A percentile compares a stretch with the other conserved stretches of the same genome.
Conservation (phyloP, 73 alveolate species). For the Paramecium bursaria region DNA sequence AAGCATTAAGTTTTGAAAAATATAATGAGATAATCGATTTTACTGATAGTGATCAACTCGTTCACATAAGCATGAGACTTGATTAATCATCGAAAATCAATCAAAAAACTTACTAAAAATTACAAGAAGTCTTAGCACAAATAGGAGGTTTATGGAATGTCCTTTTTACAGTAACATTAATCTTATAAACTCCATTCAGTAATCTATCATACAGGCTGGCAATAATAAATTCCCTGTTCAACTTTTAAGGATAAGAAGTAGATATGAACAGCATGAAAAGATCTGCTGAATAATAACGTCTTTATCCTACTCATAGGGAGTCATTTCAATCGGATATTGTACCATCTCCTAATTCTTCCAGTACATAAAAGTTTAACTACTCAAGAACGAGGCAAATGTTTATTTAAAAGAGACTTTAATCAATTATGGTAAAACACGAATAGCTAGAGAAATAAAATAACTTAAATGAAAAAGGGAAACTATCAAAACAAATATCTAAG, state of each 20-base stretch:
- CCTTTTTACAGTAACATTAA: background rate
- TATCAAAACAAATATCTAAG: background rate
- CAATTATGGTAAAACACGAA: background rate
- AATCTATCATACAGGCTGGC: constrained; percentile 5
- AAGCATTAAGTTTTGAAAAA: constrained; percentile 28
- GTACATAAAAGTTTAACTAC: constrained; percentile 1
- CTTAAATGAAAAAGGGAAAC: background rate
- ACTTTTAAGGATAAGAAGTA: constrained; percentile 36
- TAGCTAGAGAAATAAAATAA: background rate
- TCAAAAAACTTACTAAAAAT: constrained; percentile 24
- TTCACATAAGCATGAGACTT: too few relatives aligned
- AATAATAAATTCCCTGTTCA: constrained; percentile 6
- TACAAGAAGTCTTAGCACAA: background rate
- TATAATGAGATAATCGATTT: constrained; percentile 41
- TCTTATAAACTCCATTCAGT: background rate
- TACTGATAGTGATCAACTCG: background rate
- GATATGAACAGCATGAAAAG: background rate
- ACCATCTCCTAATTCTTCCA: background rate
- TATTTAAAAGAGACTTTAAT: background rate
- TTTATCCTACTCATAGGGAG: too few relatives aligned
- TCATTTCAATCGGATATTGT: too few relatives aligned
- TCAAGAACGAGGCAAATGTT: background rate
- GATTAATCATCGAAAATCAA: too few relatives aligned
- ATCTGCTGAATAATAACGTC: too few relatives aligned
- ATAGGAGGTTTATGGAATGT: constrained; percentile 52